Conservation (phyloP, 208 protist species). For the Trypanosoma congolense region DNA sequence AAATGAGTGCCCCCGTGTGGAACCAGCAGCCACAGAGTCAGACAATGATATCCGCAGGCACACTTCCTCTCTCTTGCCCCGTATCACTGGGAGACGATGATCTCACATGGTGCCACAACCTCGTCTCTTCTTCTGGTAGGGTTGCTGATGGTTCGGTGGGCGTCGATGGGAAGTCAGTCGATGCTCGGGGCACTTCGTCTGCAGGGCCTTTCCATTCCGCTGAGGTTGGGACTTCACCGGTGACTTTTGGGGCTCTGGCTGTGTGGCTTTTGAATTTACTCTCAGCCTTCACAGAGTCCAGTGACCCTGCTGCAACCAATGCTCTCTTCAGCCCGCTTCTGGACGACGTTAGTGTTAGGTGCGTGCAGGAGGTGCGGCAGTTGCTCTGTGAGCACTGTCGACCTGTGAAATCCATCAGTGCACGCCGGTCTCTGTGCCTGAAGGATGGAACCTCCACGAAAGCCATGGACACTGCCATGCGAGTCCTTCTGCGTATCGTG, state of each 20-base stretch:
- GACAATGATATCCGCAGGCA: constrained; percentile 6
- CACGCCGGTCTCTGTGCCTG: constrained; percentile 59
- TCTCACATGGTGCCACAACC: background rate
- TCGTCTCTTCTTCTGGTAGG: no score
- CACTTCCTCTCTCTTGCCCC: background rate
- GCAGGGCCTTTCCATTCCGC: no score
- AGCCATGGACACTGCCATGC: constrained; percentile 51
- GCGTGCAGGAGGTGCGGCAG: constrained; percentile 53
- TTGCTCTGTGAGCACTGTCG: constrained; percentile 69
- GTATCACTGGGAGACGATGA: background rate
- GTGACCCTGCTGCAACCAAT: constrained; percentile 19
- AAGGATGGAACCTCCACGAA: constrained; percentile 40
- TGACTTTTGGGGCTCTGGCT: constrained; percentile 34
- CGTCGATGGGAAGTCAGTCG: no score
- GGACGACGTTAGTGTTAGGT: constrained; percentile 73
- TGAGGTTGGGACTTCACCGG: constrained; percentile 5
- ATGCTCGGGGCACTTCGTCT: no score
- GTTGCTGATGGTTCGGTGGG: no score
- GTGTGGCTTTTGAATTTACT: constrained; percentile 62
- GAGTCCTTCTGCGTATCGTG: constrained; percentile 66
- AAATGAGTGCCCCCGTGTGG: background rate
- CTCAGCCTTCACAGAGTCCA: constrained; percentile 48
- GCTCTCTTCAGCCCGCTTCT: constrained; percentile 68
- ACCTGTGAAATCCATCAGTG: constrained; percentile 54
- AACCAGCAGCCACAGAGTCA: constrained; percentile 5